Percentiles rank a stretch among this genome's conserved stretches.
Conservation (phyloP, 2,329 filamentous ascomycete genomes). For the Pseudogymnoascus sp. region DNA sequence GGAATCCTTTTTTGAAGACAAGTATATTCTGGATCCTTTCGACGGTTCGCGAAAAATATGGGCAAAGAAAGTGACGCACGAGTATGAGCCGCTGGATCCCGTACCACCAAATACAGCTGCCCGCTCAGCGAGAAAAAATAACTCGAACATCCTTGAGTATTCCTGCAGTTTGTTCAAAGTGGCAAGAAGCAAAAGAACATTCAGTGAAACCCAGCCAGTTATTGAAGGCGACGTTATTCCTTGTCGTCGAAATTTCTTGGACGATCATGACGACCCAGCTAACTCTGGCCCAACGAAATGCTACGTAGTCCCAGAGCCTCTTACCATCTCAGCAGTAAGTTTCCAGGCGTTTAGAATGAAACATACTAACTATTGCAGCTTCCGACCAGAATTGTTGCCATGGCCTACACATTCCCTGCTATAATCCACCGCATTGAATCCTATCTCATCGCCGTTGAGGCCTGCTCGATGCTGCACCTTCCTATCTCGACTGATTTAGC, state of each 20-base stretch:
- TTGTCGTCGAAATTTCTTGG: slow-evolving; percentile 75
- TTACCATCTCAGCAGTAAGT: slow-evolving; percentile 68
- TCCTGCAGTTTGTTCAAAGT: slow-evolving; percentile 68
- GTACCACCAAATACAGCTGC: slow-evolving; percentile 50
- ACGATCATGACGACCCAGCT: slow-evolving; percentile 45
- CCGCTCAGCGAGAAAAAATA: slow-evolving; percentile 33
- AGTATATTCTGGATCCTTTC: slow-evolving; percentile 48
- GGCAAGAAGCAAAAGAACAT: slow-evolving; percentile 41
- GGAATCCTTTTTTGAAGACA: slow-evolving; percentile 43
- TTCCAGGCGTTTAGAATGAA: neutral
- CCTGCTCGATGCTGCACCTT: slow-evolving; percentile 57
- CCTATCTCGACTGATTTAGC: slow-evolving; percentile 59
- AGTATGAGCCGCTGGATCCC: slow-evolving; percentile 55
- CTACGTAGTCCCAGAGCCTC: slow-evolving; percentile 67
- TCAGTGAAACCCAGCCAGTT: slow-evolving; percentile 69
- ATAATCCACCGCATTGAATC: slow-evolving; percentile 79
- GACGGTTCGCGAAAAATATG: slow-evolving; percentile 58
- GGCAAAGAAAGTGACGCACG: slow-evolving; percentile 42
- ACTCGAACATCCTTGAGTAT: slow-evolving; percentile 69
- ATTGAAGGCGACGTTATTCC: slow-evolving; percentile 65
- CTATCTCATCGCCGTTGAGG: slow-evolving; percentile 71
- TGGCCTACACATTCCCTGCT: slow-evolving; percentile 69
- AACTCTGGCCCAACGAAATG: slow-evolving; percentile 35
- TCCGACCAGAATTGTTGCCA: slow-evolving; percentile 58
- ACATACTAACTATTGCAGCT: slow-evolving; percentile 40